Conservation (phyloP, 306 rosid genomes). For the Sophora flavescens region DNA sequence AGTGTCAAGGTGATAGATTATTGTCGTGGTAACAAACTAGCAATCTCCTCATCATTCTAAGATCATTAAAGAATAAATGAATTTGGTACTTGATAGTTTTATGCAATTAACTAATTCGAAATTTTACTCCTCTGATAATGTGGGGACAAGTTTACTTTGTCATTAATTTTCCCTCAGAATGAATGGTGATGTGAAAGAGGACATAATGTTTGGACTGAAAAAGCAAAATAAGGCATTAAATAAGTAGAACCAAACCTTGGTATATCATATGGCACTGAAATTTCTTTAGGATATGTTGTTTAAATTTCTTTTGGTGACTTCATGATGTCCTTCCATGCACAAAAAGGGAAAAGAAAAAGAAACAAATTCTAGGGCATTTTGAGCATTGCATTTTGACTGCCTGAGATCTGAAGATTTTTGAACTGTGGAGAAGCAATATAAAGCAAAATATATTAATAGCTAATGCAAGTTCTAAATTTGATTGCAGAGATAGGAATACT, state of each 20-base stretch:
- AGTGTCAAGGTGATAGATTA: constrained; percentile 19
- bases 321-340: constrained; percentile 8
- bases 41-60: constrained; percentile 34
- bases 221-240: constrained; percentile 31
- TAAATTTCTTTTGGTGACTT: constrained; percentile 30
- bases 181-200: constrained; percentile 18
- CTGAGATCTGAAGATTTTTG: constrained; percentile 37
- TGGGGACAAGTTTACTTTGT: constrained; percentile 6
- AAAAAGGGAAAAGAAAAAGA: constrained; percentile 11
- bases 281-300: constrained; percentile 13
- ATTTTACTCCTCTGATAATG: neutral
- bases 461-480: constrained; percentile 41
- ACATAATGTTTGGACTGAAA: constrained; percentile 9
- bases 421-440: constrained; percentile 32
- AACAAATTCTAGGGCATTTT: constrained; percentile 8
- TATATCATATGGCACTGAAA: constrained; percentile 20
- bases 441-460: constrained; percentile 24
- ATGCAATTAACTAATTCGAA: constrained; percentile 15
- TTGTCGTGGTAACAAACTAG: neutral
- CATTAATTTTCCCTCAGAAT: constrained; percentile 11
- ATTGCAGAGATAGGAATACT: constrained; percentile 93
- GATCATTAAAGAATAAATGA: constrained; percentile 1
- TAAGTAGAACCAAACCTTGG: constrained; percentile 11
- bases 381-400: neutral
- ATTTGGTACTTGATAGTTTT: constrained; percentile 36